phyloP scores from a whole-genome alignment of 139 green algal species.

The Nannochloris sp. region DNA sequence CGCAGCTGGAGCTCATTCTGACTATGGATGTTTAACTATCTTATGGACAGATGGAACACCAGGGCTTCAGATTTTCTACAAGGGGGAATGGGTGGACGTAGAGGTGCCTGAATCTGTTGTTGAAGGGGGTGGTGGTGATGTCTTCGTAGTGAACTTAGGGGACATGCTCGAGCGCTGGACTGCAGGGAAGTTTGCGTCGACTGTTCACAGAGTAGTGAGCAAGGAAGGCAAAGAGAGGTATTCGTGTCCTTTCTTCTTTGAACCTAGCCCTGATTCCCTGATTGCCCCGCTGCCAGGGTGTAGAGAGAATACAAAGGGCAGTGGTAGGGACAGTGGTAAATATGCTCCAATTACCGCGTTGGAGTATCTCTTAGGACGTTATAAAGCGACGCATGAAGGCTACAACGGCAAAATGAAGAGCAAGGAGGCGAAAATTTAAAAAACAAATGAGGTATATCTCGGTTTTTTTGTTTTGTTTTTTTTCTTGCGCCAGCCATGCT shows the following conservation, averaged over 20 bases:
- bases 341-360: conserved; percentile 11
- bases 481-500: too few species aligned
- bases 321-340: not conserved
- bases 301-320: not conserved
- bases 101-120: conserved; percentile 15
- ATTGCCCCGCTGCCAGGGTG: not conserved
- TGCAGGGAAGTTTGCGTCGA: conserved; percentile 57
- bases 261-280: conserved; percentile 36
- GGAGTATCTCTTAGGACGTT: conserved; percentile 13
- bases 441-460: not conserved
- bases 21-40: conserved; percentile 93
- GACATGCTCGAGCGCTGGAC: conserved; percentile 85
- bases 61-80: conserved; percentile 13
- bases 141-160: conserved; percentile 86
- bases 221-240: conserved; percentile 54
- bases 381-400: conserved; percentile 14
- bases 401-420: conserved; percentile 1
- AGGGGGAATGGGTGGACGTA: conserved; percentile 64
- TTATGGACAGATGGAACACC: conserved; percentile 68
- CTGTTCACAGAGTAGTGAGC: conserved; percentile 78
- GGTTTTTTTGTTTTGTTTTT: not conserved
- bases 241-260: conserved; percentile 81
- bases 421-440: not conserved
- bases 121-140: too few species aligned
- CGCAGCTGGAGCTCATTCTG: conserved; percentile 72